phyloP scores from a whole-genome alignment of 2,329 filamentous ascomycete genomes.

The Chrysoporthe deuterocubensis region DNA sequence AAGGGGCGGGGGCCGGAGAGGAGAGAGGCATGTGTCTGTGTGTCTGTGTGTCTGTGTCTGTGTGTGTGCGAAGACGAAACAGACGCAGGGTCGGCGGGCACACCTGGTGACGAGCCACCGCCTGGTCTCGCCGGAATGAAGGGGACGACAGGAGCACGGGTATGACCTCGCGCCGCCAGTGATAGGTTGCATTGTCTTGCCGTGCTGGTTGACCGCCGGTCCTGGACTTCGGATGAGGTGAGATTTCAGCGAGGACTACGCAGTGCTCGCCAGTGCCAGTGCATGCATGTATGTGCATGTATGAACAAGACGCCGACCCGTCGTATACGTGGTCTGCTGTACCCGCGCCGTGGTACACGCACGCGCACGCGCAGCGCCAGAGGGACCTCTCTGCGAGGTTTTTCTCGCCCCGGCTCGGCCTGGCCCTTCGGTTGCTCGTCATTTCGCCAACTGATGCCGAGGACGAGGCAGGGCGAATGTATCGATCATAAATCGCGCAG shows the following conservation, averaged over 20 bases:
- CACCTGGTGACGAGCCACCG: constrained; percentile 6
- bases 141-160: not conserved
- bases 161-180: constrained; percentile 17
- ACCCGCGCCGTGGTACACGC: not conserved
- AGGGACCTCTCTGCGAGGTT: constrained; percentile 1
- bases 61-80: not conserved
- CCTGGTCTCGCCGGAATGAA: constrained; percentile 22
- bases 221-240: constrained; percentile 3
- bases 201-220: constrained; percentile 21
- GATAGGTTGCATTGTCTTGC: not conserved
- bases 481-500: constrained; percentile 24
- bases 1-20: no score
- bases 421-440: constrained; percentile 22
- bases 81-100: not conserved
- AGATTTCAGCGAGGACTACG: not conserved
- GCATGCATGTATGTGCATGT: not conserved
- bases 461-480: constrained; percentile 19
- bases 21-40: not conserved
- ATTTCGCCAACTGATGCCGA: constrained; percentile 28
- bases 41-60: not conserved
- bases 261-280: no score
- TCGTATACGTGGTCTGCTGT: not conserved
- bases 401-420: not conserved
- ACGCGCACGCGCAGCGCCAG: not conserved
- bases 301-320: not conserved